Evolutionary conservation across 1,284 basidiomycete species (phyloP).

Genomic region (Bondarzewia mesenterica): DNA sequence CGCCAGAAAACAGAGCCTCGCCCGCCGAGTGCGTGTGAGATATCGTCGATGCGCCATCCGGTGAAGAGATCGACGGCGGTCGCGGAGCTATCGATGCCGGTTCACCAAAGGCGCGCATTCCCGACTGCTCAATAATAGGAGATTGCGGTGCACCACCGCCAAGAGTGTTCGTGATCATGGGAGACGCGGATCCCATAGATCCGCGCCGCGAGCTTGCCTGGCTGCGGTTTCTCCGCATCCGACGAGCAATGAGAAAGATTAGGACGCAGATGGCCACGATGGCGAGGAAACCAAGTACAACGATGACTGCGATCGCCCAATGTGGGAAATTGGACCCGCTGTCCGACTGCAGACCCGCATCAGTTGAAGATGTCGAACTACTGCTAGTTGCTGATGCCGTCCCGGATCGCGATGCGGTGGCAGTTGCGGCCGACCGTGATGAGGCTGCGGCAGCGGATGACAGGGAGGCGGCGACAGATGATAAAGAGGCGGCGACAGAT

Average conservation of each 20-base stretch:
- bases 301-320: conserved; percentile 86
- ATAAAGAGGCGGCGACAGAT: conserved; percentile 8
- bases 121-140: conserved; percentile 32
- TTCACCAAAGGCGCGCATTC: conserved; percentile 8
- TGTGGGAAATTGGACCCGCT: conserved; percentile 49
- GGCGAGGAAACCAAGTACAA: conserved; percentile 73
- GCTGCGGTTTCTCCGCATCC: conserved; percentile 44
- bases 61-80: conserved; percentile 37
- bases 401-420: neutral
- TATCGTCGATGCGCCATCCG: conserved; percentile 56
- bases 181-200: conserved; percentile 70
- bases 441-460: conserved; percentile 5
- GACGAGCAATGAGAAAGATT: conserved; percentile 62
- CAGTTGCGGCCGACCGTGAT: conserved; percentile 1
- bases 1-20: conserved; percentile 66
- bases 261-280: conserved; percentile 60
- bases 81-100: conserved; percentile 27
- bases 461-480: conserved; percentile 2
- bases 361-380: neutral
- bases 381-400: neutral
- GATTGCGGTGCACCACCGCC: conserved; percentile 36
- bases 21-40: conserved; percentile 50
- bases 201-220: conserved; percentile 48
- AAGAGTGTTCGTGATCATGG: conserved; percentile 64
- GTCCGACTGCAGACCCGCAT: conserved; percentile 40